These are phyloP conservation scores for Akanthomyces dipterigenus DNA, from an alignment of 2,329 filamentous ascomycete genomes.

Conservation along the genomic window DNA sequence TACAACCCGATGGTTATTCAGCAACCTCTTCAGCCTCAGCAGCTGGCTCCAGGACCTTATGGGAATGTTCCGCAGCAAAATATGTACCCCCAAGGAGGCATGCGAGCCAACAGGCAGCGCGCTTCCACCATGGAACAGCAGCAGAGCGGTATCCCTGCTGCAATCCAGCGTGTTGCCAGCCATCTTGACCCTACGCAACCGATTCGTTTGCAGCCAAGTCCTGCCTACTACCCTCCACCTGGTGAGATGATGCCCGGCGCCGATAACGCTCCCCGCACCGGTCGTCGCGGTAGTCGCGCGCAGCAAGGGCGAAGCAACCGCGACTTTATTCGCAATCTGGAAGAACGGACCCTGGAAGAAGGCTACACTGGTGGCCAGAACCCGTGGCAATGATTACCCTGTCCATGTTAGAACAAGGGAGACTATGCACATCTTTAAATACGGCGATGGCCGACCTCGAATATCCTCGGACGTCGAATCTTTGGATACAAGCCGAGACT, in stretches of 20 bases:
- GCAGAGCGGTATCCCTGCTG: conserved; percentile 82
- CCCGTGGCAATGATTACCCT: conserved; percentile 56
- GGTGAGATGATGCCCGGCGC: conserved; percentile 69
- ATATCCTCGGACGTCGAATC: neutral
- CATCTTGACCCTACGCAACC: conserved; percentile 92
- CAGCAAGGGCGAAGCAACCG: conserved; percentile 58
- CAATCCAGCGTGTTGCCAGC: conserved; percentile 90
- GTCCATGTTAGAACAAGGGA: neutral
- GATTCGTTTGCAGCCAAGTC: conserved; percentile 88
- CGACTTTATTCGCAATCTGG: conserved; percentile 90
- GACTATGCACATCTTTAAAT: neutral
- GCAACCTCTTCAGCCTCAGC: conserved; percentile 47
- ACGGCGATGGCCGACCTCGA: neutral
- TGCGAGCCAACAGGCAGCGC: conserved; percentile 74
- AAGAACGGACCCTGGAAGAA: conserved; percentile 90
- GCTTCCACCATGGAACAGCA: conserved; percentile 96
- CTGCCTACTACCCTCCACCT: conserved; percentile 93
- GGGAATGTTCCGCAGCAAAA: conserved; percentile 42
- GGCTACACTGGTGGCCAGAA: conserved; percentile 66
- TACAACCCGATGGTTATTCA: conserved; percentile 71
- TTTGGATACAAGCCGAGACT: conserved; percentile 4
- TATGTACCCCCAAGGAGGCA: conserved; percentile 58
- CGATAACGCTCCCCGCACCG: conserved; percentile 49
- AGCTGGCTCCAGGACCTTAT: conserved; percentile 61
- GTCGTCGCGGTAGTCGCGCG: conserved; percentile 69